Percentiles rank a stretch among this genome's conserved stretches.
Conservation (phyloP, 495 filamentous ascomycete genomes). For the Aspergillus heteromorphus region DNA sequence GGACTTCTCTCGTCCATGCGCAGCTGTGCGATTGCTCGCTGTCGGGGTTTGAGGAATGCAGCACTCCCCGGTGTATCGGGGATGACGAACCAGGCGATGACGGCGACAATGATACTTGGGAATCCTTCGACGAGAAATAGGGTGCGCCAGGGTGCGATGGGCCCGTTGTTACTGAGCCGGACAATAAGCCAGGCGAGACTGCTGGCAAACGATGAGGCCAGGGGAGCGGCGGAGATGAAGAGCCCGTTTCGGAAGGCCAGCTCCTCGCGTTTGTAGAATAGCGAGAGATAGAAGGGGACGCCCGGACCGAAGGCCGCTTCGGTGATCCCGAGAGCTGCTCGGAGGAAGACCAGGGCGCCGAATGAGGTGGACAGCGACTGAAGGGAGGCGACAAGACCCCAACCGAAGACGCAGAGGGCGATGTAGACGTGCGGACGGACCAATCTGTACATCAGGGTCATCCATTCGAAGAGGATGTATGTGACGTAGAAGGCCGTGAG, state of each 20-base stretch:
- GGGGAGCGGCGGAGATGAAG: constrained; percentile 57
- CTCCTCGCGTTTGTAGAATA: constrained; percentile 57
- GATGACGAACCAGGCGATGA: constrained; percentile 47
- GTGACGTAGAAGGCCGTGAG: constrained; percentile 63
- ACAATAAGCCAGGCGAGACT: constrained; percentile 56
- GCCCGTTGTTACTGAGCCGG: constrained; percentile 39
- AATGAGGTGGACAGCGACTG: constrained; percentile 62
- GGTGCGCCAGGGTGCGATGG: constrained; percentile 54
- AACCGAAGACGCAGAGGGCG: constrained; percentile 37
- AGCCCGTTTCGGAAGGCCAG: constrained; percentile 57
- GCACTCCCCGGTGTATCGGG: constrained; percentile 51
- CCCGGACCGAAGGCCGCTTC: constrained; percentile 61
- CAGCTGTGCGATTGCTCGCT: constrained; percentile 42
- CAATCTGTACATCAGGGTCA: constrained; percentile 57
- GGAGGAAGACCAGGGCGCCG: constrained; percentile 34
- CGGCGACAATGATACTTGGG: constrained; percentile 53
- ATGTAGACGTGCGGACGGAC: constrained; percentile 57
- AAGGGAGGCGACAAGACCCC: constrained; percentile 62
- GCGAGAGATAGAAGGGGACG: constrained; percentile 57
- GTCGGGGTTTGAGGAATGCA: constrained; percentile 42
- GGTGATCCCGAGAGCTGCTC: constrained; percentile 50
- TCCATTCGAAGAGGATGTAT: constrained; percentile 73
- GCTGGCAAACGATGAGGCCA: constrained; percentile 67
- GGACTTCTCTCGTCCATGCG: constrained; percentile 37
- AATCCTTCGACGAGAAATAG: constrained; percentile 60